A percentile compares a stretch with the other conserved stretches of the same genome.
phyloP scores from a whole-genome alignment of 2,329 filamentous ascomycete species.

The Dactylellina drechsleri region DNA sequence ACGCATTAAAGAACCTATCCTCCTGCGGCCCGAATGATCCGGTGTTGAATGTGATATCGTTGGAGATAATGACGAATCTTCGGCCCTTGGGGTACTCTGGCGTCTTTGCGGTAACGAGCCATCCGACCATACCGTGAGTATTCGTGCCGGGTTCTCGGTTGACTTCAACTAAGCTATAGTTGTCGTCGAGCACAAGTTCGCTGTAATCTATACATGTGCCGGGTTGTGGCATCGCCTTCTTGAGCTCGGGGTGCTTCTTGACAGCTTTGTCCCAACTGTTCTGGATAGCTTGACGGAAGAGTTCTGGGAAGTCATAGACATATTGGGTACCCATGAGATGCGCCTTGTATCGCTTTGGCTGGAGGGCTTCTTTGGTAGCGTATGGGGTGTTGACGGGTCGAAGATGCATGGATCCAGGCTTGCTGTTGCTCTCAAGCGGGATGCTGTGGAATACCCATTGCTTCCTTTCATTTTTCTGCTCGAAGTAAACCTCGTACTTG shows the following conservation, averaged over 20 bases:
- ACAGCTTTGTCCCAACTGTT: conserved; percentile 87
- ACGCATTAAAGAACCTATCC: conserved; percentile 99
- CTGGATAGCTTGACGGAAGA: conserved; percentile 97
- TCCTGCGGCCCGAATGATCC: conserved; percentile 96
- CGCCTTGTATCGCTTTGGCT: conserved; percentile 99
- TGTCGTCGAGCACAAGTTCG: conserved; percentile 93
- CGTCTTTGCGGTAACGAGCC: conserved; percentile 92
- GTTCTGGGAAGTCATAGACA: conserved; percentile 99
- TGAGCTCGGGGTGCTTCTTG: conserved; percentile 76
- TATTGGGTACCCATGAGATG: conserved; percentile 99
- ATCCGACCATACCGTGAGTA: conserved; percentile 97
- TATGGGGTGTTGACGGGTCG: conserved; percentile 91
- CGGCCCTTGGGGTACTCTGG: conserved; percentile 94
- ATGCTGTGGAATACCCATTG: conserved; percentile 99
- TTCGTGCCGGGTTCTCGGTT: conserved; percentile 95
- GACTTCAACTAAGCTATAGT: conserved; percentile 90
- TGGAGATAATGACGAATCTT: conserved; percentile 94
- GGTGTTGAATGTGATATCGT: conserved; percentile 99
- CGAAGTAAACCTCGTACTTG: conserved; percentile 95
- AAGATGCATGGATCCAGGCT: conserved; percentile 94
- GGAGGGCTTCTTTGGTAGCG: conserved; percentile 96
- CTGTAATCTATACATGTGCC: conserved; percentile 94
- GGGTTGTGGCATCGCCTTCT: conserved; percentile 81
- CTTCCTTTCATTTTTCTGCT: conserved; percentile 97
- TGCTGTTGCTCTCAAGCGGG: conserved; percentile 70